Base-by-base conservation (phyloP, 352 stramenopile species). In the Phytopythium helicoides region DNA sequence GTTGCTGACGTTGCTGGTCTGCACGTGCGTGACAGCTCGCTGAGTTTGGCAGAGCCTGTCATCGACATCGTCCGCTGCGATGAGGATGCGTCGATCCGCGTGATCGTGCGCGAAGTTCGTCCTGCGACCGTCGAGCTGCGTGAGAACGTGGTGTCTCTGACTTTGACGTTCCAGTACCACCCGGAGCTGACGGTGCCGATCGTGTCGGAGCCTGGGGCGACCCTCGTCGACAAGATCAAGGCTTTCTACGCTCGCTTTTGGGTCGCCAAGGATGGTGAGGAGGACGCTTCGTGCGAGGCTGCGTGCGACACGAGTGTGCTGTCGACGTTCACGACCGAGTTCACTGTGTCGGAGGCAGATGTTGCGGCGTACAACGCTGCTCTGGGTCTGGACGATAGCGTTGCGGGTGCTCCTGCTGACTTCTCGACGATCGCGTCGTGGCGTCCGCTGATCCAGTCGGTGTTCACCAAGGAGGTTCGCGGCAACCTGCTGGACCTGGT, bases 401-500 rank as follows among this genome's bases (percentile, higher is more conserved):
- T 66, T 19, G 45, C 28, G 0, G 68, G 63, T 3, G 77, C 74
- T 14, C 82, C 85, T 1, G 66, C 73, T 4, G 87, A 95, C 36
- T 94, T 94, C 44, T 76, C 73, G 25, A 93, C 81, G 9, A 82
- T 95, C 45, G 81, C 78, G 14, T 80, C 68, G 47, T 96, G 87
- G 83, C 81, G 84, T 39, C 69, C 83, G 31, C 57, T 96, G 21
- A 94, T 94, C 41, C 73, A 88, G 64, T 86, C 83, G 8, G 71
- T 96, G 22, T 92, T 95, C 57, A 78, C 86, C 12, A 83, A 84
- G 49, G 78, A 95, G 42, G 80, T 94, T 26, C 69, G 83, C 41
- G 82, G 81, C 34, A 93, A 94, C 58, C 38, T 96, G 54, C 64
- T 96, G 3, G 65, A 89, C 42, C 49, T 96, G 5, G 83, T 96